Percentiles rank a stretch among this genome's conserved stretches.
Conservation (phyloP, 371 early-diverging fungal genomes). For the Apophysomyces ossiformis region DNA sequence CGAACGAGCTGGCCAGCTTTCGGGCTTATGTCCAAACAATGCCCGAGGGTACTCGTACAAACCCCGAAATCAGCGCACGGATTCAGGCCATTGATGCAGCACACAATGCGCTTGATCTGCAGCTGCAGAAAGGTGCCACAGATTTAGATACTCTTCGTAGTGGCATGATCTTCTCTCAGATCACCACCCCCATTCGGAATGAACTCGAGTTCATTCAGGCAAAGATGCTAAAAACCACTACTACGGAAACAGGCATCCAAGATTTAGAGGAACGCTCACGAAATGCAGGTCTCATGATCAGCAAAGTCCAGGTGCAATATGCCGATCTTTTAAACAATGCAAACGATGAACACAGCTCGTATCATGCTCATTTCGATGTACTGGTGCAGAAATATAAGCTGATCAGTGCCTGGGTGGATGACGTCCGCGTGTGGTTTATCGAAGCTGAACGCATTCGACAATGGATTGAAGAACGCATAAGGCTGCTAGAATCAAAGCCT, state of each 20-base stretch:
- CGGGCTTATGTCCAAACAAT: conserved; percentile 14
- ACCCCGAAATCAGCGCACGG: conserved; percentile 18
- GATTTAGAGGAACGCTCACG: conserved; percentile 42
- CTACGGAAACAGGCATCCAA: conserved; percentile 40
- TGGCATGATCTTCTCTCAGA: conserved; percentile 17
- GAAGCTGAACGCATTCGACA: conserved; percentile 53
- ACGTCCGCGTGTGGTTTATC: conserved; percentile 52
- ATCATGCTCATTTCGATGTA: conserved; percentile 33
- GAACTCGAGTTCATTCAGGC: conserved; percentile 52
- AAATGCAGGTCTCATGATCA: conserved; percentile 33
- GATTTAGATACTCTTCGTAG: conserved; percentile 5
- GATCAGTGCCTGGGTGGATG: conserved; percentile 54
- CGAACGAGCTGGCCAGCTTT: conserved; percentile 18
- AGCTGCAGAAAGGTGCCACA: conserved; percentile 11
- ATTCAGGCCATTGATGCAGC: conserved; percentile 39
- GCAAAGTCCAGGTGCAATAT: conserved; percentile 27
- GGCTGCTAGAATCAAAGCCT: conserved; percentile 33
- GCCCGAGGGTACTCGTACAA: conserved; percentile 18
- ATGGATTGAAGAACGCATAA: conserved; percentile 54
- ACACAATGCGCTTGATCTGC: conserved; percentile 24
- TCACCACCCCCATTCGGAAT: conserved; percentile 37
- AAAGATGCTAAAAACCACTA: conserved; percentile 45
- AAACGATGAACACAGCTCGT: conserved; percentile 24
- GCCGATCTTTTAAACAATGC: conserved; percentile 25
- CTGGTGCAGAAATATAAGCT: conserved; percentile 36